Evolutionary conservation across 176 grass and related monocot genomes (phyloP).

Genomic region (Saccharum spontaneum): DNA sequence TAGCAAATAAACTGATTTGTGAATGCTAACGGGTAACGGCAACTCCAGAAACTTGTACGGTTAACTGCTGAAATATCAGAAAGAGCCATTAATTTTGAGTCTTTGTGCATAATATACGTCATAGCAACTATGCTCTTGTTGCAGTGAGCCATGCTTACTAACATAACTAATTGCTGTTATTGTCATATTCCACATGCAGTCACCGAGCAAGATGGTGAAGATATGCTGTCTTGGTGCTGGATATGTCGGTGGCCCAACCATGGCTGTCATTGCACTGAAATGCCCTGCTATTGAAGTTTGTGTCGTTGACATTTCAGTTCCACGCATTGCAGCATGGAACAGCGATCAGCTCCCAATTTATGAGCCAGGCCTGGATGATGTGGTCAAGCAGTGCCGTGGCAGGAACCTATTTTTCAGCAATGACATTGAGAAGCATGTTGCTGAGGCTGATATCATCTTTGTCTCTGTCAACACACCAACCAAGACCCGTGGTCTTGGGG

Average conservation of each 20-base stretch:
- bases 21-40: neutral
- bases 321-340: slow-evolving; percentile 41
- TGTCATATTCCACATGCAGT: neutral
- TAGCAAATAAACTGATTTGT: neutral
- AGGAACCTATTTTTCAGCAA: slow-evolving; percentile 46
- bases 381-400: slow-evolving; percentile 41
- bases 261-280: slow-evolving; percentile 45
- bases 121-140: neutral
- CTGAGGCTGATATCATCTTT: slow-evolving; percentile 40
- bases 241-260: slow-evolving; percentile 43
- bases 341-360: slow-evolving; percentile 46
- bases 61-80: neutral
- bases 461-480: slow-evolving; percentile 67
- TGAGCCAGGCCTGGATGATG: slow-evolving; percentile 40
- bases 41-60: neutral
- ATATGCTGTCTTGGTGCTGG: slow-evolving; percentile 47
- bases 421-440: slow-evolving; percentile 39
- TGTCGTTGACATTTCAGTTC: slow-evolving; percentile 35
- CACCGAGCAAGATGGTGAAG: slow-evolving; percentile 37
- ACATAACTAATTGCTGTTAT: slow-evolving; percentile 2
- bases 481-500: slow-evolving; percentile 65
- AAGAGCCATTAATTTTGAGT: neutral
- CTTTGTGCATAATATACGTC: neutral
- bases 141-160: neutral
- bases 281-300: slow-evolving; percentile 37